phyloP scores from a whole-genome alignment of 495 filamentous ascomycete genomes.

The Penicillium mononematosum region DNA sequence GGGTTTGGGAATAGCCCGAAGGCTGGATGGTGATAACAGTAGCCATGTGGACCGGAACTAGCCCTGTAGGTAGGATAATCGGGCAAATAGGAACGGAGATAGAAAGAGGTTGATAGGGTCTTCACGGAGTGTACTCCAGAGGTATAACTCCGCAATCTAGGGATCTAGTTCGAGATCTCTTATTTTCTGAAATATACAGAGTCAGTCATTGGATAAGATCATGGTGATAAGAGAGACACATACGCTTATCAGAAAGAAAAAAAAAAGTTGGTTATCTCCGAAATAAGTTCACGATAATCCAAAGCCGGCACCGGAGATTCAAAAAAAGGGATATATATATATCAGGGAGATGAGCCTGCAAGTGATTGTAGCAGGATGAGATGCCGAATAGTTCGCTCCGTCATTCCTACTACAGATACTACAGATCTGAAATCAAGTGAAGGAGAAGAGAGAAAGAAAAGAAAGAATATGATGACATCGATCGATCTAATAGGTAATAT shows the following conservation, averaged over 20 bases:
- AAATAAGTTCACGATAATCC: background rate
- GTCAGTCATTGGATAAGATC: conserved; percentile 14
- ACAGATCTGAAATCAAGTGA: background rate
- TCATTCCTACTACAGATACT: conserved; percentile 28
- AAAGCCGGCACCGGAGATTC: conserved; percentile 10
- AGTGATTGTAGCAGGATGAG: conserved; percentile 34
- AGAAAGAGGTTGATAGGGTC: background rate
- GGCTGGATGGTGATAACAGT: conserved; percentile 49
- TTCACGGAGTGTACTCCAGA: conserved; percentile 1
- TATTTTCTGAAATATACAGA: background rate
- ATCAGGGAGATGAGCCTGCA: conserved; percentile 20
- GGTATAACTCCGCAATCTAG: conserved; percentile 1
- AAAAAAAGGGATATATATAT: conserved; percentile 1
- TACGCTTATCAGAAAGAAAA: conserved; percentile 19
- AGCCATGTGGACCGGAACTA: conserved; percentile 27
- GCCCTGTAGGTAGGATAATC: background rate
- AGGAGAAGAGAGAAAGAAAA: conserved; percentile 5
- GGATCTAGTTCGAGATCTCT: background rate
- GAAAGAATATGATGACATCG: conserved; percentile 21
- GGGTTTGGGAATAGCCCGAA: conserved; percentile 33
- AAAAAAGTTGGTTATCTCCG: conserved; percentile 23
- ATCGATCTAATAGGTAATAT: conserved; percentile 6
- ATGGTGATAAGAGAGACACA: conserved; percentile 4
- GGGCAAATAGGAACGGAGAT: background rate
- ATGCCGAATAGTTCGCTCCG: conserved; percentile 32